A percentile compares a stretch with the other conserved stretches of the same genome.
These are phyloP conservation scores for Amanita fuliginea DNA, from an alignment of 768 basidiomycete species.

Conservation along the genomic window DNA sequence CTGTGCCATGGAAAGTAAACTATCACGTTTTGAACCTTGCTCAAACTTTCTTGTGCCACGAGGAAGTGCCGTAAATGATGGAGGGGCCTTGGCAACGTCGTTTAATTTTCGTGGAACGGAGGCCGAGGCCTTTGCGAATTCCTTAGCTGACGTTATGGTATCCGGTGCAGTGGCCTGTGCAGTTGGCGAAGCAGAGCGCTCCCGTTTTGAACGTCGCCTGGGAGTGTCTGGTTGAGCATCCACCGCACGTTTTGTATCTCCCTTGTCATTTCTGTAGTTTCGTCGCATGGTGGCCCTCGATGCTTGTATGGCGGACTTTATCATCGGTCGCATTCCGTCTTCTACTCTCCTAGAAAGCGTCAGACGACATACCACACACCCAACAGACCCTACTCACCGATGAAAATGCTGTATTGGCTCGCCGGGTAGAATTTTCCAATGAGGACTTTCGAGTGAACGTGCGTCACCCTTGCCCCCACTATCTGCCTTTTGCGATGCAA, in stretches of 20 bases:
- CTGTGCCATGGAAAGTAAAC: slow-evolving; percentile 64
- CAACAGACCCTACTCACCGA: slow-evolving; percentile 30
- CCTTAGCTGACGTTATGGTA: slow-evolving; percentile 21
- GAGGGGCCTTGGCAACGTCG: slow-evolving; percentile 62
- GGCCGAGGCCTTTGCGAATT: slow-evolving; percentile 39
- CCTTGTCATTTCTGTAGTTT: slow-evolving; percentile 27
- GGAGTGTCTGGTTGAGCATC: slow-evolving; percentile 8
- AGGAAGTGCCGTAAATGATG: slow-evolving; percentile 44
- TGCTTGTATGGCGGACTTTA: slow-evolving; percentile 47
- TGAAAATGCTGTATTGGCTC: slow-evolving; percentile 74
- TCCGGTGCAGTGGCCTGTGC: background rate
- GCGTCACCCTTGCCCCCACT: slow-evolving; percentile 10
- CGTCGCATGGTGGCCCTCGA: slow-evolving; percentile 35
- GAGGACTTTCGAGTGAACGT: slow-evolving; percentile 2
- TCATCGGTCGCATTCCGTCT: slow-evolving; percentile 52
- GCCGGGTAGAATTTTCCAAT: slow-evolving; percentile 44
- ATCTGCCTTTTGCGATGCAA: slow-evolving; percentile 22
- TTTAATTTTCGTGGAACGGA: slow-evolving; percentile 57
- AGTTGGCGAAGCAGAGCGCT: slow-evolving; percentile 8
- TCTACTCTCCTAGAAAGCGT: slow-evolving; percentile 53
- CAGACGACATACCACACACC: background rate
- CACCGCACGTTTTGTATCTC: slow-evolving; percentile 19
- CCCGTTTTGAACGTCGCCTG: slow-evolving; percentile 4
- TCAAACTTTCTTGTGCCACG: slow-evolving; percentile 26
- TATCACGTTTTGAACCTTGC: slow-evolving; percentile 21